Evolutionary conservation across 805 yeast species (phyloP).

Genomic region (Yarrowia sp.): DNA sequence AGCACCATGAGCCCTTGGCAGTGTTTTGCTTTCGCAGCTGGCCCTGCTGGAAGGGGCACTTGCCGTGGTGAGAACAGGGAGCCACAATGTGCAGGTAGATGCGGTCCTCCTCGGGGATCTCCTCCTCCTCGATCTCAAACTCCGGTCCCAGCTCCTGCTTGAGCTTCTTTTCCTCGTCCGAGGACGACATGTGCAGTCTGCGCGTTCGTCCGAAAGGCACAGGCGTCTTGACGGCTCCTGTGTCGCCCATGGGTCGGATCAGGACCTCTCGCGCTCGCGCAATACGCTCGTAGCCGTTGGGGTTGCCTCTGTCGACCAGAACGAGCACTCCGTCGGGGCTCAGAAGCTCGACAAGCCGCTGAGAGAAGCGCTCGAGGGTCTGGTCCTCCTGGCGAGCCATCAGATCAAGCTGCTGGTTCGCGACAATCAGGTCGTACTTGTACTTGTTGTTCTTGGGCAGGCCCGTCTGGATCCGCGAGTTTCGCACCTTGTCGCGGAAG

Average conservation of each 20-base stretch:
- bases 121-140: neutral
- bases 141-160: constrained; percentile 11
- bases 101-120: constrained; percentile 35
- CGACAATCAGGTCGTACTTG: constrained; percentile 74
- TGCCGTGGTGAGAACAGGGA: constrained; percentile 86
- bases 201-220: constrained; percentile 26
- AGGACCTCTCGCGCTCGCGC: constrained; percentile 88
- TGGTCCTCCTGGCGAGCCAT: constrained; percentile 61
- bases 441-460: neutral
- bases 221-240: constrained; percentile 33
- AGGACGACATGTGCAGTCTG: neutral
- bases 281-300: constrained; percentile 81
- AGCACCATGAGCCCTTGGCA: constrained; percentile 68
- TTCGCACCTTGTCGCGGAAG: constrained; percentile 5
- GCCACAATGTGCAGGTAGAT: constrained; percentile 69
- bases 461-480: constrained; percentile 32
- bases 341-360: constrained; percentile 56
- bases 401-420: constrained; percentile 71
- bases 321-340: constrained; percentile 79
- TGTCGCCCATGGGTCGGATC: constrained; percentile 66
- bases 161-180: neutral
- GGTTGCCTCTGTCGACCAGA: constrained; percentile 83
- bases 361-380: constrained; percentile 67
- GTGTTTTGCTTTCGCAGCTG: constrained; percentile 55
- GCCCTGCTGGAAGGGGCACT: constrained; percentile 80